phyloP scores from a whole-genome alignment of 345 rosid genomes.

The Triadica sebifera region DNA sequence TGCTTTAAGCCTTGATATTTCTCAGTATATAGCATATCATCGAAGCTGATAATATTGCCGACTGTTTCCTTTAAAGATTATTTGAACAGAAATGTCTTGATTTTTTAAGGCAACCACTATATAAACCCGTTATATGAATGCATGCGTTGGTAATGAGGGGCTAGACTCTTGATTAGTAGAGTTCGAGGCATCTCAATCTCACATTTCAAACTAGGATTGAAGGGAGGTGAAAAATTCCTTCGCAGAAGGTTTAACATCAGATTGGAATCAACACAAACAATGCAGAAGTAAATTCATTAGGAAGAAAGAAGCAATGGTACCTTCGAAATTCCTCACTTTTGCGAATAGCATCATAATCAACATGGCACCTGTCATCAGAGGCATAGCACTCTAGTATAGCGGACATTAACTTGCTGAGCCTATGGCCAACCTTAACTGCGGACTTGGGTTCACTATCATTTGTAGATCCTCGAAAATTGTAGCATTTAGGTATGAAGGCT shows the following conservation, averaged over 20 bases:
- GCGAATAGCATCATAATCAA: slow-evolving; percentile 61
- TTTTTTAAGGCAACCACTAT: no score
- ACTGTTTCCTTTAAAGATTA: neutral
- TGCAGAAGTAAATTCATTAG: neutral
- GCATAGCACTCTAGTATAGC: slow-evolving; percentile 76
- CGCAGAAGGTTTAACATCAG: neutral
- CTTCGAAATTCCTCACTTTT: slow-evolving; percentile 82
- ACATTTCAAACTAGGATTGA: neutral
- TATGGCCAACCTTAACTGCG: slow-evolving; percentile 45
- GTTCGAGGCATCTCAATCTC: neutral
- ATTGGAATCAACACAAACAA: neutral
- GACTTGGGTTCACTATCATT: slow-evolving; percentile 59
- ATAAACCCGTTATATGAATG: neutral
- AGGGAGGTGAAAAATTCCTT: neutral
- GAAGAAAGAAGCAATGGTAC: slow-evolving; percentile 26
- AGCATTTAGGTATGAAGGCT: slow-evolving; percentile 61
- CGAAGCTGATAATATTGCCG: no score
- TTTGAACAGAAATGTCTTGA: neutral
- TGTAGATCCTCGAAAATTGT: slow-evolving; percentile 55
- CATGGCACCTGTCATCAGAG: slow-evolving; percentile 56
- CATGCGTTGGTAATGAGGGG: neutral
- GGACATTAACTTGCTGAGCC: slow-evolving; percentile 64
- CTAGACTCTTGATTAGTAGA: neutral
- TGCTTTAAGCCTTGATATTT: no score
- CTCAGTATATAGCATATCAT: no score